Evolutionary conservation across 805 yeast species (phyloP).

Genomic region (Suhomyces kilbournensis): DNA sequence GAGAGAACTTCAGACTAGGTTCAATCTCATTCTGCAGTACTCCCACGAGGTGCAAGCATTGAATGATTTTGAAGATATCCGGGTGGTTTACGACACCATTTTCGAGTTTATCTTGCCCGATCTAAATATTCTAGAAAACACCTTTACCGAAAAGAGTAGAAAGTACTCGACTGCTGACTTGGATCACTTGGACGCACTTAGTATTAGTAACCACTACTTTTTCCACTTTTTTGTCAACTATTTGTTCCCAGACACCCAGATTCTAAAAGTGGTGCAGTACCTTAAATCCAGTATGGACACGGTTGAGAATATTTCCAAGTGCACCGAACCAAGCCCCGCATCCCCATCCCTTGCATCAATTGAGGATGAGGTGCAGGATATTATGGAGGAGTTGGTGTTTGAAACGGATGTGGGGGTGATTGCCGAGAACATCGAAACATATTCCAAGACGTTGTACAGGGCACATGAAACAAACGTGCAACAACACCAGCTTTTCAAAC

Average conservation of each 20-base stretch:
- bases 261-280: not conserved
- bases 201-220: not conserved
- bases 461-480: too few species aligned
- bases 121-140: slow-evolving; percentile 1
- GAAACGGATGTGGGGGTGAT: too few species aligned
- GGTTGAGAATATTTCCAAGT: not conserved
- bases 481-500: too few species aligned
- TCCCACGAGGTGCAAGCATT: slow-evolving; percentile 2
- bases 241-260: slow-evolving; percentile 7
- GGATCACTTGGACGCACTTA: not conserved
- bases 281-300: not conserved
- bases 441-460: too few species aligned
- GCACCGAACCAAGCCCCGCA: too few species aligned
- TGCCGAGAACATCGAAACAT: too few species aligned
- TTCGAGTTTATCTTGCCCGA: slow-evolving; percentile 6
- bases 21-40: slow-evolving; percentile 7
- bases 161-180: not conserved
- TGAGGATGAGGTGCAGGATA: too few species aligned
- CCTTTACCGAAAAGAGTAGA: not conserved
- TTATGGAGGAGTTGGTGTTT: too few species aligned
- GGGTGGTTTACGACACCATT: slow-evolving; percentile 6
- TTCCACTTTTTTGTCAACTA: slow-evolving; percentile 5
- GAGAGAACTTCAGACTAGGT: slow-evolving; percentile 3
- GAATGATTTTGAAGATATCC: slow-evolving; percentile 3
- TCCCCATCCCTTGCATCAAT: too few species aligned